phyloP scores from a whole-genome alignment of 2,329 filamentous ascomycete genomes.

The Diaporthe ilicicola region DNA sequence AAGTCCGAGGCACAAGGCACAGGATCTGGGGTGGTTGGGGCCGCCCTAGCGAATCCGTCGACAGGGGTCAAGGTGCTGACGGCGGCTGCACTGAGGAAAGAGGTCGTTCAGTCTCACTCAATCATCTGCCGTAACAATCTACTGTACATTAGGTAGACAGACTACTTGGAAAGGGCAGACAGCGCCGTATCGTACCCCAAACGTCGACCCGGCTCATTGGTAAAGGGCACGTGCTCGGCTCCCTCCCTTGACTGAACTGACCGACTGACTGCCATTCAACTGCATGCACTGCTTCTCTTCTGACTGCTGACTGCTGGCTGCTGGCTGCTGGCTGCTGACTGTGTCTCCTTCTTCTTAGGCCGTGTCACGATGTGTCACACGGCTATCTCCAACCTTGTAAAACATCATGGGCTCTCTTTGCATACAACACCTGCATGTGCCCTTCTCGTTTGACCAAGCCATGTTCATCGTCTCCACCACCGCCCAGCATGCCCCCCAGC shows the following conservation, averaged over 20 bases:
- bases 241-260: neutral
- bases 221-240: constrained; percentile 15
- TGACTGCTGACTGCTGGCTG: neutral
- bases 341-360: neutral
- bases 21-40: constrained; percentile 12
- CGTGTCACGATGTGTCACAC: neutral
- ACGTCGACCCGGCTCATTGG: neutral
- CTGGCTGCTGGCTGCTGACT: neutral
- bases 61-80: neutral
- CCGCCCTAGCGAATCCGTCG: constrained; percentile 11
- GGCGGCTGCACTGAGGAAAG: neutral
- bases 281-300: neutral
- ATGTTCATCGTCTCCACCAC: neutral
- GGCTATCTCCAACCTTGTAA: neutral
- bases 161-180: too few species aligned
- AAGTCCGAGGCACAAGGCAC: neutral
- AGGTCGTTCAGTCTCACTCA: neutral
- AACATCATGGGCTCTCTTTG: neutral
- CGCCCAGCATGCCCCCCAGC: neutral
- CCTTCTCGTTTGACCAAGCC: constrained; percentile 1
- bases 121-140: neutral
- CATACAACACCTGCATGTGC: neutral
- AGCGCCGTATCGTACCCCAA: neutral
- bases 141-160: too few species aligned
- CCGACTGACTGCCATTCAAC: neutral